Evolutionary conservation across 192 early-diverging fungal species (phyloP).

Genomic region (Neocallimastix lanati): DNA sequence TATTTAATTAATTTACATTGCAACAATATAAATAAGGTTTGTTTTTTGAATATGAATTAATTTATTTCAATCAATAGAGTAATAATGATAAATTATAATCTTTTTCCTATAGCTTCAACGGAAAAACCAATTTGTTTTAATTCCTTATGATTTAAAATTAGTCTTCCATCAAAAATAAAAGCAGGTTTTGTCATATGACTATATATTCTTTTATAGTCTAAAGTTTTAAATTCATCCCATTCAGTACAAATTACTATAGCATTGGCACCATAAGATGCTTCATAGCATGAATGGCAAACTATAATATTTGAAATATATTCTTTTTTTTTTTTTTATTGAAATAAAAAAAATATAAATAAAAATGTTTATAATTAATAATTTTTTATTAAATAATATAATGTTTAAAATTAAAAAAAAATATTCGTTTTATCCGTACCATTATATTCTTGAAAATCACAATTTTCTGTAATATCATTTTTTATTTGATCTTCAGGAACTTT

Average conservation of each 20-base stretch:
- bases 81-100: too few relatives aligned
- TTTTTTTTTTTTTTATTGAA: too few relatives aligned
- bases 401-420: conserved; percentile 4
- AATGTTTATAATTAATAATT: conserved; percentile 3
- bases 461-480: conserved; percentile 37
- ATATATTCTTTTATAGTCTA: conserved; percentile 20
- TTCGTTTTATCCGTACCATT: too few relatives aligned
- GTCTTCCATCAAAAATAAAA: conserved; percentile 77
- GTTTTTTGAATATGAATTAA: too few relatives aligned
- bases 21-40: too few relatives aligned
- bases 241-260: conserved; percentile 69
- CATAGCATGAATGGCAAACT: conserved; percentile 44
- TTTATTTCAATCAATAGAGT: too few relatives aligned
- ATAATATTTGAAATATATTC: conserved; percentile 28
- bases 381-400: too few relatives aligned
- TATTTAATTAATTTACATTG: too few relatives aligned
- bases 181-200: conserved; percentile 63
- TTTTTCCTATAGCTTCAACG: conserved; percentile 50
- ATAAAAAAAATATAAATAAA: too few relatives aligned
- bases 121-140: conserved; percentile 63
- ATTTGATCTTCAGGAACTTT: conserved; percentile 64
- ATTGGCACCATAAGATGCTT: conserved; percentile 47
- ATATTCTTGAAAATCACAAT: conserved; percentile 18
- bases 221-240: conserved; percentile 46
- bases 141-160: conserved; percentile 46